phyloP scores from a whole-genome alignment of 2,329 filamentous ascomycete species.

The Fonsecaea nubica region DNA sequence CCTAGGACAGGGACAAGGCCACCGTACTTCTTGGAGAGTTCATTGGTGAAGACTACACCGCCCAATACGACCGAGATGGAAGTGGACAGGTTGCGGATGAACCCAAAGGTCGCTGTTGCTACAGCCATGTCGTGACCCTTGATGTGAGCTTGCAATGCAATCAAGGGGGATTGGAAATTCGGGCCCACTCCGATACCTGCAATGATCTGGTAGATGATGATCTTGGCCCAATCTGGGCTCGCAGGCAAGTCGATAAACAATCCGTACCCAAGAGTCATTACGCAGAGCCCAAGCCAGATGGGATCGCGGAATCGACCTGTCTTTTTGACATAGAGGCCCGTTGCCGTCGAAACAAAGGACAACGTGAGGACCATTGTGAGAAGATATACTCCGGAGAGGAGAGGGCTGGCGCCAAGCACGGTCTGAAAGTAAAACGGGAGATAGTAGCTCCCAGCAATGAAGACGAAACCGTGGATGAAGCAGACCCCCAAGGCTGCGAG shows the following conservation, averaged over 20 bases:
- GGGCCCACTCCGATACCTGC: constrained; percentile 67
- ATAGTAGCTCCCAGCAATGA: constrained; percentile 80
- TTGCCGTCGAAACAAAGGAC: constrained; percentile 66
- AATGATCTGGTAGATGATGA: constrained; percentile 64
- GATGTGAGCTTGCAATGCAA: constrained; percentile 69
- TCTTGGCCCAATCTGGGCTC: constrained; percentile 59
- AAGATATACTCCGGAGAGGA: constrained; percentile 76
- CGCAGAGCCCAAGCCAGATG: constrained; percentile 64
- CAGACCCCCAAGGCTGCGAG: constrained; percentile 69
- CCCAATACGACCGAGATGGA: constrained; percentile 62
- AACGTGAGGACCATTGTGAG: constrained; percentile 73
- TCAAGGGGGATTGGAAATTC: constrained; percentile 68
- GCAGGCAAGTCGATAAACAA: constrained; percentile 65
- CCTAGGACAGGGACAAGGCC: constrained; percentile 44
- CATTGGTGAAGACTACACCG: constrained; percentile 54
- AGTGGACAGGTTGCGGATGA: constrained; percentile 60
- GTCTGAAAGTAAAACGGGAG: constrained; percentile 85
- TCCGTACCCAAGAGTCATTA: constrained; percentile 71
- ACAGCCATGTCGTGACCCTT: constrained; percentile 65
- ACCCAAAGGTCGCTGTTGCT: constrained; percentile 63
- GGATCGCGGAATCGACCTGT: constrained; percentile 69
- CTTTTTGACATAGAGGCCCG: constrained; percentile 74
- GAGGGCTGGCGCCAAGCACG: constrained; percentile 70
- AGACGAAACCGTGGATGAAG: constrained; percentile 77
- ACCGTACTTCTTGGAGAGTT: constrained; percentile 44